Base-by-base conservation (phyloP, 1,284 basidiomycete genomes). In the Fomitopsis palustris region DNA sequence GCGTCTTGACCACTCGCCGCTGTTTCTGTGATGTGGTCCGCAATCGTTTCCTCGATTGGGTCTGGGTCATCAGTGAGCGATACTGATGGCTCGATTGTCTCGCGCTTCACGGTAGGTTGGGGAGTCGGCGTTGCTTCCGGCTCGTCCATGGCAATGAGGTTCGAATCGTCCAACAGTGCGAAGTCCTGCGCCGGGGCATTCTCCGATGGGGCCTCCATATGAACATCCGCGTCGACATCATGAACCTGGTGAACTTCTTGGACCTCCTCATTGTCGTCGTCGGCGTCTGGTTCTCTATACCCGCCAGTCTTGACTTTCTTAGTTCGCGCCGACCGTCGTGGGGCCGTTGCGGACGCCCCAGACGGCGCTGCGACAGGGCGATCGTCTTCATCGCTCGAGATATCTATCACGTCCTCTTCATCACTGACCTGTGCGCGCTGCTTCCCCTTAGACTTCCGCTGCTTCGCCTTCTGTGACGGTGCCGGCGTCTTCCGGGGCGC, bases 361-460 rank as follows among this genome's bases (percentile, higher is more conserved):
- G 45, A 27, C 53, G 14, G 25, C n/a, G 25, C 7, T 10, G 25
- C 25, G 19, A 25, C 19, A 27, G 45, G 3, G 17, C 12, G 10
- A 1, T 61, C 63, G 25, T 67, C 68, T n/a, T 69, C 70, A 27
- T 67, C 68, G 33, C 65, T 64, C 5, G 66, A 67, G 35, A 71
- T 62, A n/a, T 59, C 56, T 35, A 65, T 62, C 23, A 67, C 70
- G 23, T 58, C 68, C 14, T 67, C 64, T 56, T 65, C 67, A 29
- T 65, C 61, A 16, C 52, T 54, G 1, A 62, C 63, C 42, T 56
- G 65, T 8, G 64, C 66, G 63, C 72, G 77, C 5, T 64, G 70
- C 63, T 78, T 80, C n/a, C 74, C 72, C 64, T 77, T 79, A 3
- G 72, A 75, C 64, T 79, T 81, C 52, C 70, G 74, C 61, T 77